Evolutionary conservation across 148 eudicot genomes (phyloP), one percentile per base, ranked within the genome.

Genomic region (Silene conica): DNA sequence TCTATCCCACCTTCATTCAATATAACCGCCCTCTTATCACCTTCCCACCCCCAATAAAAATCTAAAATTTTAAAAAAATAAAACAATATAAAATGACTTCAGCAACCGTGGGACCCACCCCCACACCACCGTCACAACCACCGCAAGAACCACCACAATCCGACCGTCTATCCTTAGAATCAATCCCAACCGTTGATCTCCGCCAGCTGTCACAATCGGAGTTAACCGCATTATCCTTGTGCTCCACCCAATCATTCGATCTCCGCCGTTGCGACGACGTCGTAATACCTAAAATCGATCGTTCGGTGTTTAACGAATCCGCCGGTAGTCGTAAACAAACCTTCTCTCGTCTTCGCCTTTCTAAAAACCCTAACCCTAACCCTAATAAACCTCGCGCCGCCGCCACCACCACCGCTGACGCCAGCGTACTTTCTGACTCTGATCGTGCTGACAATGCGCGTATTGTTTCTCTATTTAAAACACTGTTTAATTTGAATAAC

Each of bases 311-410:
- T 82, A 94, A 94, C 64, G 98, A 94, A 62, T 89, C 97, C 72
- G 96, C 96, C 71, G 97, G 93, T 4, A 89, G 96, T 72, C 91
- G 93, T 10, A 91, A 91, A 22, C 98, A 94, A 72, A 94, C 98
- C 62, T 94, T 83, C 81, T 94, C 98, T 22, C 93, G 97, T 71
- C 88, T 91, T 79, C 97, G 96, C 38, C 85, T 88, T 2, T 86
- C 98, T 2, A 83, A 79, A 66, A 23, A 81, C 13, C 80, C 78
- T 26, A 77, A 59, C 85, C 20, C 52, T 5, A 21, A 70, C 21
- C 52, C n/a, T 22, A 31, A 28, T 5, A 75, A 88, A 56, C 84
- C 85, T 26, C 86, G 84, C 11, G 20, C 64, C 23, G 28, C 76
- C 21, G 8, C 77, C 20, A 41, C 74, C 50, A n/a, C 23, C 10